Percentiles rank a stretch among this genome's conserved stretches.
Evolutionary conservation across 148 eudicot genomes (phyloP).

Genomic region (Arctostaphylos glauca): DNA sequence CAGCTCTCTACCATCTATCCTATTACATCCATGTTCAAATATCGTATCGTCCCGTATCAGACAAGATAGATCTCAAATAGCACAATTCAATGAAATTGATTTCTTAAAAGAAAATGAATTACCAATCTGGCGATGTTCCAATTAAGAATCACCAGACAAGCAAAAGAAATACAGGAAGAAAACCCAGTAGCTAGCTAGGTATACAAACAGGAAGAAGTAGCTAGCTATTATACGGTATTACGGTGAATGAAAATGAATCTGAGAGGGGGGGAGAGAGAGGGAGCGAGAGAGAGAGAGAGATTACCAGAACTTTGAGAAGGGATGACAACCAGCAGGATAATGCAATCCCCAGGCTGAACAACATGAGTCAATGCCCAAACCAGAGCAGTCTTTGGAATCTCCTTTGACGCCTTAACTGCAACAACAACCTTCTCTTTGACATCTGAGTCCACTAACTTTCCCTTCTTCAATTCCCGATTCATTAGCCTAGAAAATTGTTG

Average conservation of each 20-base stretch:
- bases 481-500: constrained; percentile 8
- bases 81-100: neutral
- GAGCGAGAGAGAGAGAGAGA: neutral
- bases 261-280: neutral
- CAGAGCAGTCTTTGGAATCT: constrained; percentile 76
- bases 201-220: too few species aligned
- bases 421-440: constrained; percentile 76
- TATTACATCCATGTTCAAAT: too few species aligned
- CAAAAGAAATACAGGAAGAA: too few species aligned
- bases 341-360: constrained; percentile 96
- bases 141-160: neutral
- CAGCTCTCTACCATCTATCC: too few species aligned
- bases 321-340: constrained; percentile 75
- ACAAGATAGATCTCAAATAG: too few species aligned
- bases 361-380: constrained; percentile 98
- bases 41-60: too few species aligned
- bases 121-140: neutral
- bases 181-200: neutral
- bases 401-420: constrained; percentile 93
- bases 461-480: constrained; percentile 40
- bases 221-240: too few species aligned
- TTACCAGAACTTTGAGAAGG: constrained; percentile 79
- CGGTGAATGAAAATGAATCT: neutral
- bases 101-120: neutral
- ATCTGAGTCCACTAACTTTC: constrained; percentile 37